Evolutionary conservation across 352 stramenopile species (phyloP), one percentile per base, ranked within the genome.

Genomic region (Globisporangium paddicum): DNA sequence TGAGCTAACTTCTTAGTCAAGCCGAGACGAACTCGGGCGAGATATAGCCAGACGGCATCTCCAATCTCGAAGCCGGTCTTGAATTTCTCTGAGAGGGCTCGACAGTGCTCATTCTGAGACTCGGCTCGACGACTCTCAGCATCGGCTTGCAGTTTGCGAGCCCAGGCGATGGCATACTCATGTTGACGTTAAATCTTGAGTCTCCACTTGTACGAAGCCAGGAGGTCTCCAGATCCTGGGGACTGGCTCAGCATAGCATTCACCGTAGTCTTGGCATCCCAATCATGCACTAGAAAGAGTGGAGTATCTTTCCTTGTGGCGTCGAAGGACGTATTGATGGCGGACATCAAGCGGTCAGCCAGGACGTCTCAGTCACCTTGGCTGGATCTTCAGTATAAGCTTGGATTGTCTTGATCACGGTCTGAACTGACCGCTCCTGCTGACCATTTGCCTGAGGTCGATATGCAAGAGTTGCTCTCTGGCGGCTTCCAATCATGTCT

Each of bases 331-430:
- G 58, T 62, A 23, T 58, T 73, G n/a, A 69, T 3, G 0, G 63
- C 55, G 45, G 68, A 69, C 63, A 67, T 69, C 18, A 77, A 37
- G 1, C 51, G 49, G 13, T 71, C 55, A 0, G 59, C 63, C 0
- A 74, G 13, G 0, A 69, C 58, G 1, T 81, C 69, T 62, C 72
- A 81, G 34, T 74, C 69, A 10, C 46, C 55, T 51, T 76, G 65
- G 45, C 51, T 0, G 62, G 52, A 0, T 61, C 69, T 42, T 69
- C 51, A 1, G 67, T 37, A 23, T 76, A 77, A 0, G 52, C 34
- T 7, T 30, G 28, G n/a, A 77, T 44, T 4, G 38, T 54, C 3
- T 49, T 32, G 14, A 72, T 63, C 0, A 81, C 62, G 0, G 71
- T 69, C 47, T 76, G 67, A 1, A 71, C 63, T 0, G 60, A 72